Conservation (phyloP, 495 filamentous ascomycete genomes). For the Chlorociboria aeruginascens region DNA sequence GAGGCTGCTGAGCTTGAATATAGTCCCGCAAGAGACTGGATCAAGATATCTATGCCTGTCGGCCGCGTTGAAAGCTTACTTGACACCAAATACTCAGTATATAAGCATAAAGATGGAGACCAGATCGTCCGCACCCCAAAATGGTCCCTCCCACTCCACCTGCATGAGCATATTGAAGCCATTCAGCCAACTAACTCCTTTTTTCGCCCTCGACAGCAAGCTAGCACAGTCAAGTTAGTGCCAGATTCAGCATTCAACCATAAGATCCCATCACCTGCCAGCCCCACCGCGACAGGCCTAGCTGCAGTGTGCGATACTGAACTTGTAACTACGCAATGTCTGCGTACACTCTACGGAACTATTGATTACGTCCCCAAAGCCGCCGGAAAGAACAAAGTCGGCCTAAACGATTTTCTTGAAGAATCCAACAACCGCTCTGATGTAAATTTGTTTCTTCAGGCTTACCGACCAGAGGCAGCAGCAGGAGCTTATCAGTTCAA, state of each 20-base stretch:
- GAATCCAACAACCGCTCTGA: constrained; percentile 57
- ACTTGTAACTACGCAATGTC: constrained; percentile 15
- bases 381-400: constrained; percentile 24
- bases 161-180: constrained; percentile 44
- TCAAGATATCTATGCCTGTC: constrained; percentile 37
- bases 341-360: constrained; percentile 15
- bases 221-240: not conserved
- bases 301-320: constrained; percentile 1
- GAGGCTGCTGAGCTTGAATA: constrained; percentile 23
- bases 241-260: not conserved
- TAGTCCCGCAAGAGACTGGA: constrained; percentile 33
- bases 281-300: not conserved
- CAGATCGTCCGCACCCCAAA: constrained; percentile 25
- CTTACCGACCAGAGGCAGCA: constrained; percentile 38
- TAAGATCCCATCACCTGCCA: not conserved
- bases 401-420: constrained; percentile 49
- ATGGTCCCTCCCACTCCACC: constrained; percentile 43
- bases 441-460: constrained; percentile 39
- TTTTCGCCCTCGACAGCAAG: constrained; percentile 19
- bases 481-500: constrained; percentile 27
- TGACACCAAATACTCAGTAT: constrained; percentile 44
- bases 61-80: constrained; percentile 43
- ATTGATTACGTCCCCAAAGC: constrained; percentile 20
- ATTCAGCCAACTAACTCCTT: constrained; percentile 60
- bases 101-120: constrained; percentile 31